Percentiles rank a stretch among this genome's conserved stretches.
phyloP scores from a whole-genome alignment of 371 early-diverging fungal genomes.

The Basidiobolus meristosporus region DNA sequence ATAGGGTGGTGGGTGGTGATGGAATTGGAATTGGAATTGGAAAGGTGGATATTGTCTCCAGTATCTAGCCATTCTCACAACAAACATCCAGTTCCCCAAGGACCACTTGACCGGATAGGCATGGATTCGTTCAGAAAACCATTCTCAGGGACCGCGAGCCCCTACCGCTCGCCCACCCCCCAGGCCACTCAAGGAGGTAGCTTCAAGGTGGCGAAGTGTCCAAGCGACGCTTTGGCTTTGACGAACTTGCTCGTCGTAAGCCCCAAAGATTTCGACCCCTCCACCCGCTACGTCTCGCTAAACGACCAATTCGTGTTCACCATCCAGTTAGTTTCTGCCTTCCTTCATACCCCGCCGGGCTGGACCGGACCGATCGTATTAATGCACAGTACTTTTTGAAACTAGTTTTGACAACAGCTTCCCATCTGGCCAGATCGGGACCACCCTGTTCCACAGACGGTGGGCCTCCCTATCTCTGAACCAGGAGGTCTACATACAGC shows the following conservation, averaged over 20 bases:
- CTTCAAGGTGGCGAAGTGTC: slow-evolving; percentile 25
- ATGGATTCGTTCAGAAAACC: no score
- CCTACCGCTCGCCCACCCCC: no score
- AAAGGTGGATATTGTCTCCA: no score
- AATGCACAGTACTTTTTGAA: neutral
- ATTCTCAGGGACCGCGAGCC: no score
- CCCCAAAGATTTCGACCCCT: slow-evolving; percentile 45
- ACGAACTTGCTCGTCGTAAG: slow-evolving; percentile 61
- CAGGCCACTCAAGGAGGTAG: neutral
- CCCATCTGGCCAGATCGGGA: slow-evolving; percentile 47
- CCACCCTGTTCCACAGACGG: slow-evolving; percentile 55
- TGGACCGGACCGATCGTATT: neutral
- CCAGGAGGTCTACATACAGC: slow-evolving; percentile 58
- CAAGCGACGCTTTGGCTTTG: slow-evolving; percentile 45
- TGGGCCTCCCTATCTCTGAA: slow-evolving; percentile 74
- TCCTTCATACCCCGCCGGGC: neutral
- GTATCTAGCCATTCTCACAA: no score
- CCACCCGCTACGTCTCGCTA: slow-evolving; percentile 47
- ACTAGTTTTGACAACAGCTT: slow-evolving; percentile 30
- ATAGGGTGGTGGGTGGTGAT: no score
- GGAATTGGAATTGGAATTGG: no score
- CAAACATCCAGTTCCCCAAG: no score
- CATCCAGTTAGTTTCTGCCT: slow-evolving; percentile 24
- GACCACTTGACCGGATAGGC: no score
- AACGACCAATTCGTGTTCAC: slow-evolving; percentile 62